Base-by-base conservation (phyloP, 345 rosid genomes). In the Hibiscus tridactylites region DNA sequence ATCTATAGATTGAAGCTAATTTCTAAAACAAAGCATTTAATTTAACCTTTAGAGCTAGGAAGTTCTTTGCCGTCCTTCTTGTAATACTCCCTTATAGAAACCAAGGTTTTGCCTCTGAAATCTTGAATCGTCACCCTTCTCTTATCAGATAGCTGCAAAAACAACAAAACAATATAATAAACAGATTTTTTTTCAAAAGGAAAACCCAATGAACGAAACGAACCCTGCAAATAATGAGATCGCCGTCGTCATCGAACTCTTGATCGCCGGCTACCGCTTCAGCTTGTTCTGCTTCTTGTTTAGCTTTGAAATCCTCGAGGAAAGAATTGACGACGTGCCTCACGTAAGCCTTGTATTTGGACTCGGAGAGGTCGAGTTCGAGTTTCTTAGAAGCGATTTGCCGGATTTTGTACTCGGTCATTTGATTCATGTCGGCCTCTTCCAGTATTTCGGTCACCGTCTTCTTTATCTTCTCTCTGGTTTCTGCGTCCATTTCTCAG, bases 111-210 rank as follows among this genome's bases (percentile, higher is more conserved):
- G 59, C 99, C 99, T 73, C 73, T 76, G 71, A 95, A 95, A 29
- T 95, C 91, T 79, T 90, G 97, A 76, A 95, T 79, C 2, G 96
- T 87, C 77, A 92, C 97, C 78, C 83, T 95, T 58, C 97, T 87
- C 87, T 85, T 95, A 53, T 84, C 85, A 21, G 91, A 77, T 7
- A 92, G 76, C 97, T 92, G 74, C 53, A 39, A 68, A 44, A 21
- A 31, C 65, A 76, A 65, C 42, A 35, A 56, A 37, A 2, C 21
- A 13, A 21, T 19, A 28, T 16, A 73, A 2, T 6, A 17, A 28
- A n/a, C 70, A 24, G 33, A 21, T 68, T 35, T 16, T n/a, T 52
- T 4, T 31, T 4, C 12, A 54, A 19, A 69, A 56, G 12, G 7
- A 66, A 17, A 65, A 11, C 21, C 1, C 11, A 13, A 39, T 53